A percentile compares a stretch with the other conserved stretches of the same genome.
Conservation (phyloP, 495 filamentous ascomycete species). For the Pseudoneurospora amorphoporcata region DNA sequence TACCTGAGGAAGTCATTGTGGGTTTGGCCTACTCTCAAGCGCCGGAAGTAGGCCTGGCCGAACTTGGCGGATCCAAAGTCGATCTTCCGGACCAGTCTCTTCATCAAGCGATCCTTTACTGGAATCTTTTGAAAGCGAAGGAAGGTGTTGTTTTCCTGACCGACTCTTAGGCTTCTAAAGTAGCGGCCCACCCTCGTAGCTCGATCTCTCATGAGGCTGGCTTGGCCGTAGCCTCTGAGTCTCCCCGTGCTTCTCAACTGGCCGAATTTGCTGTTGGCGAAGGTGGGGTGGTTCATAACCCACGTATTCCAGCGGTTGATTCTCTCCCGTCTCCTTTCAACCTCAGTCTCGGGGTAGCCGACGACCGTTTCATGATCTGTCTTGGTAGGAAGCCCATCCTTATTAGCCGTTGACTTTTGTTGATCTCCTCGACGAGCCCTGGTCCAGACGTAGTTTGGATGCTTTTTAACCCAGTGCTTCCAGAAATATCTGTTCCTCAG, state of each 20-base stretch:
- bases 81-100: neutral
- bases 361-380: neutral
- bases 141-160: neutral
- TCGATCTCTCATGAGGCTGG: neutral
- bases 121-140: neutral
- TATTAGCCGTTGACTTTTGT: neutral
- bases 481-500: neutral
- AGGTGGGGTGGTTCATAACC: neutral
- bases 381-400: neutral
- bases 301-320: neutral
- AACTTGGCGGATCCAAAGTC: neutral
- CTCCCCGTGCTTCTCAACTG: neutral
- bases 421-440: neutral
- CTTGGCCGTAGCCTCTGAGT: neutral
- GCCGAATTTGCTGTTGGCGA: neutral
- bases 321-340: neutral
- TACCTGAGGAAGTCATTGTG: neutral
- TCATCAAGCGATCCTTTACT: neutral
- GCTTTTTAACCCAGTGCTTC: neutral
- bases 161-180: neutral
- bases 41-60: neutral
- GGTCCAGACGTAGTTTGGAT: neutral
- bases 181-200: neutral
- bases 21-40: neutral
- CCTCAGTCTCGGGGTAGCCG: neutral